phyloP scores from a whole-genome alignment of 352 stramenopile genomes.

The Phytopythium cucurbitacearum region DNA sequence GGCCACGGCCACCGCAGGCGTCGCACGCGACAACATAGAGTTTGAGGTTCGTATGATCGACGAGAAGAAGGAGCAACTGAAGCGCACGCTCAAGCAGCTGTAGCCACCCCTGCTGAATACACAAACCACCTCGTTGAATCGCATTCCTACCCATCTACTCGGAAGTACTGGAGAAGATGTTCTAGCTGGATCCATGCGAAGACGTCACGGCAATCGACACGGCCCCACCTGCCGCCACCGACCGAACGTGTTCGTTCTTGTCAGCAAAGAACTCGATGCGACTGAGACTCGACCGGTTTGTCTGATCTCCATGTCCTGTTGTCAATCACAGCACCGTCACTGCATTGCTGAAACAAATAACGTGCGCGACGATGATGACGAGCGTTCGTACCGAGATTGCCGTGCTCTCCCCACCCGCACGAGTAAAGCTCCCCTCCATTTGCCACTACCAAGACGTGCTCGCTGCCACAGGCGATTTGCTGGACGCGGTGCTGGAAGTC shows the following conservation, averaged over 20 bases:
- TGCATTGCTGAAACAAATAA: neutral
- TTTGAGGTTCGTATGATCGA: slow-evolving; percentile 51
- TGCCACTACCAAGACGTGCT: slow-evolving; percentile 63
- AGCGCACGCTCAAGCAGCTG: slow-evolving; percentile 38
- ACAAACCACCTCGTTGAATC: too few relatives aligned
- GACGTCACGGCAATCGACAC: slow-evolving; percentile 52
- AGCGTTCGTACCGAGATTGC: slow-evolving; percentile 59
- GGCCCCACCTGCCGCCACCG: slow-evolving; percentile 44
- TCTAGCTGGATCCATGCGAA: neutral
- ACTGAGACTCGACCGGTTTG: slow-evolving; percentile 31
- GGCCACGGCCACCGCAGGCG: slow-evolving; percentile 6
- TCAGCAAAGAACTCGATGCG: slow-evolving; percentile 45
- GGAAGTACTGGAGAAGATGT: neutral
- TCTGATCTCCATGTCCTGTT: slow-evolving; percentile 54
- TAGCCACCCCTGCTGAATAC: slow-evolving; percentile 8
- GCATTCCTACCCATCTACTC: too few relatives aligned
- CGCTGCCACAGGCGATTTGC: slow-evolving; percentile 67
- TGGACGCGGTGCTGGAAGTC: slow-evolving; percentile 24
- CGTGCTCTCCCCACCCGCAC: slow-evolving; percentile 81
- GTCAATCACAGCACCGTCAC: neutral
- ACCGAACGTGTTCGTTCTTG: slow-evolving; percentile 21
- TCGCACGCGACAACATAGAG: slow-evolving; percentile 31
- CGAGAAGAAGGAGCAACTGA: slow-evolving; percentile 48
- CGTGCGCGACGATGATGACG: too few relatives aligned
- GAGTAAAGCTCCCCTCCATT: slow-evolving; percentile 54